These are phyloP conservation scores for Neoboletus magnificus DNA, from an alignment of 768 basidiomycete genomes.

Conservation along the genomic window DNA sequence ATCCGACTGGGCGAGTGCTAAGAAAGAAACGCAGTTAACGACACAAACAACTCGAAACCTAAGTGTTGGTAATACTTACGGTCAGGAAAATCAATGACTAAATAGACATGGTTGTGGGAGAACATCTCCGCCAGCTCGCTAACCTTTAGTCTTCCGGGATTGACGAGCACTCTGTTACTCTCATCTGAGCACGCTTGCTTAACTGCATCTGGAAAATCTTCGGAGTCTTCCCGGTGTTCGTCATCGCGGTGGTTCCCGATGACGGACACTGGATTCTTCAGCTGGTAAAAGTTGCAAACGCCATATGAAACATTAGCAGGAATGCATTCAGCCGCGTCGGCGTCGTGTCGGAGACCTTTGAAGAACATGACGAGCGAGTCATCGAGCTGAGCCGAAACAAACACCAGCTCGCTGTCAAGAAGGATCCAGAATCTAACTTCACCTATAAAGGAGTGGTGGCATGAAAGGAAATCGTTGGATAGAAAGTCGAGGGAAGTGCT, in stretches of 20 bases:
- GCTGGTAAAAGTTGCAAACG: not conserved
- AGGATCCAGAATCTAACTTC: not conserved
- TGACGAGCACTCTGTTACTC: not conserved
- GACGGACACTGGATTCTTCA: not conserved
- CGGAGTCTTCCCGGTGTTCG: too few relatives aligned
- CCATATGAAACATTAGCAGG: not conserved
- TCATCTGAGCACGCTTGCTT: not conserved
- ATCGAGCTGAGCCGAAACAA: not conserved
- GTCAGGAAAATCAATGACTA: not conserved
- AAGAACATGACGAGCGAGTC: not conserved
- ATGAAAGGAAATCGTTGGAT: too few relatives aligned
- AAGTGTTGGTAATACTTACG: not conserved
- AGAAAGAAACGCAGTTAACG: not conserved
- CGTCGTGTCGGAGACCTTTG: not conserved
- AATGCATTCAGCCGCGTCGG: not conserved
- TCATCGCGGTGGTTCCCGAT: not conserved
- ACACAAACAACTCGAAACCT: too few relatives aligned
- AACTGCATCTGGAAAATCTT: too few relatives aligned
- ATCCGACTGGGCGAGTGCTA: not conserved
- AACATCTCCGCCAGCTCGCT: not conserved
- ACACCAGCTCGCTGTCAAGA: not conserved
- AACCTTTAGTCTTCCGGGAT: not conserved
- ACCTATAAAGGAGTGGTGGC: not conserved
- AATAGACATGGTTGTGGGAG: not conserved
- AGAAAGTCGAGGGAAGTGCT: too few relatives aligned